phyloP scores from a whole-genome alignment of 2,329 filamentous ascomycete species.

The Pseudogymnoascus sp. region DNA sequence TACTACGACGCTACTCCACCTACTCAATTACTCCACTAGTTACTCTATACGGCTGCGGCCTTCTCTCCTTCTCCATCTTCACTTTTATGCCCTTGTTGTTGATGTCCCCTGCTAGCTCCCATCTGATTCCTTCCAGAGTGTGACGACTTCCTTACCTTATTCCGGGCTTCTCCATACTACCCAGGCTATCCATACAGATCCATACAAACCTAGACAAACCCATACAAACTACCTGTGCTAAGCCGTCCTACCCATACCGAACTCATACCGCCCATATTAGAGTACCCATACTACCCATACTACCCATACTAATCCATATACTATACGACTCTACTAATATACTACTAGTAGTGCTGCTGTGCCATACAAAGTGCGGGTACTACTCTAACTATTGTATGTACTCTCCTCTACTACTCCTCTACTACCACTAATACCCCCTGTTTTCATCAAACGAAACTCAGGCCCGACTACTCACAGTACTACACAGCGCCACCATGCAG shows the following conservation, averaged over 20 bases:
- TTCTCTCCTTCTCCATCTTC: not conserved
- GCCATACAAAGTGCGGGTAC: not conserved
- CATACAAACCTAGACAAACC: too few relatives aligned
- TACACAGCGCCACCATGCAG: not conserved
- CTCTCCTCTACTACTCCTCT: not conserved
- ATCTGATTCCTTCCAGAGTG: conserved; percentile 1
- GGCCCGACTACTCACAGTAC: not conserved
- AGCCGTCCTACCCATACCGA: not conserved
- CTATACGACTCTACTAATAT: not conserved
- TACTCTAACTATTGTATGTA: not conserved
- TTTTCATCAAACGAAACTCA: conserved; percentile 1
- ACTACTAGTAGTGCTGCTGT: not conserved
- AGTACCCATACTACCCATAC: not conserved
- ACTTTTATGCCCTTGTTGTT: not conserved
- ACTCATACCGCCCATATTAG: not conserved
- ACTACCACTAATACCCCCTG: not conserved
- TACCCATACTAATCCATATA: not conserved
- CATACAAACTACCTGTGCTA: not conserved
- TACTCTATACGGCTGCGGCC: not conserved
- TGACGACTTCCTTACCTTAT: conserved; percentile 1
- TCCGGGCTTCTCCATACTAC: not conserved
- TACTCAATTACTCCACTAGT: not conserved
- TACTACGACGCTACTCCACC: not conserved
- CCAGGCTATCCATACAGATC: not conserved
- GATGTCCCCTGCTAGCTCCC: not conserved